Percentiles rank a stretch among this genome's conserved stretches.
These are phyloP conservation scores for Corymbia maculata DNA, from an alignment of 345 rosid genomes.

Conservation along the genomic window DNA sequence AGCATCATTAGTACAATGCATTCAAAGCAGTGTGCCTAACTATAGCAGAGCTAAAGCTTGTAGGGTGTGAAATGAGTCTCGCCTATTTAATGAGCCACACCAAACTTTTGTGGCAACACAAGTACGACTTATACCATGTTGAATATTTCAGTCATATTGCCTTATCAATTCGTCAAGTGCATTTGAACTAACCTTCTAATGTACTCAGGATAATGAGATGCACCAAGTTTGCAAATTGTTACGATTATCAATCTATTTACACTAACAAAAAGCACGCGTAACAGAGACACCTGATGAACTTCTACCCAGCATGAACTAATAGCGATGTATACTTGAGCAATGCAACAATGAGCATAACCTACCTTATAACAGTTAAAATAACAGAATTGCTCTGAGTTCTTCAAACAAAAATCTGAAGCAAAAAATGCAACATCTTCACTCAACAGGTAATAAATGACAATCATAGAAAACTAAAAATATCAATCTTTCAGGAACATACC, in stretches of 20 bases:
- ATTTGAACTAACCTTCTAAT: not conserved
- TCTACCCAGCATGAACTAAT: not conserved
- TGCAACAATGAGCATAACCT: slow-evolving; percentile 16
- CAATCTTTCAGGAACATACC: slow-evolving; percentile 25
- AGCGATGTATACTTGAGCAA: not conserved
- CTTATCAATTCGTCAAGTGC: not conserved
- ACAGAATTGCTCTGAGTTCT: slow-evolving; percentile 26
- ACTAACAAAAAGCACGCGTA: not conserved
- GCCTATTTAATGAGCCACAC: not conserved
- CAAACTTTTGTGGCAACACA: not conserved
- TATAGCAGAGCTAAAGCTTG: not conserved
- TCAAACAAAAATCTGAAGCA: slow-evolving; percentile 49
- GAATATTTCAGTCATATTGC: not conserved
- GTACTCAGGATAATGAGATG: not conserved
- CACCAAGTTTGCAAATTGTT: not conserved
- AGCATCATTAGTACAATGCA: not conserved
- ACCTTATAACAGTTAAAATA: slow-evolving; percentile 32
- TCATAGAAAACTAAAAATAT: not conserved
- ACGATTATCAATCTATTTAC: not conserved
- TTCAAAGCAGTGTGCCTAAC: not conserved
- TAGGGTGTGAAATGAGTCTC: not conserved
- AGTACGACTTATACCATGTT: not conserved
- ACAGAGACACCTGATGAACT: not conserved
- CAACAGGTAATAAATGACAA: slow-evolving; percentile 1
- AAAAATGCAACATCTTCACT: slow-evolving; percentile 23